Percentiles rank a stretch among this genome's conserved stretches.
phyloP scores from a whole-genome alignment of 2,329 filamentous ascomycete species.

The Ceratocystis diversiconidia region DNA sequence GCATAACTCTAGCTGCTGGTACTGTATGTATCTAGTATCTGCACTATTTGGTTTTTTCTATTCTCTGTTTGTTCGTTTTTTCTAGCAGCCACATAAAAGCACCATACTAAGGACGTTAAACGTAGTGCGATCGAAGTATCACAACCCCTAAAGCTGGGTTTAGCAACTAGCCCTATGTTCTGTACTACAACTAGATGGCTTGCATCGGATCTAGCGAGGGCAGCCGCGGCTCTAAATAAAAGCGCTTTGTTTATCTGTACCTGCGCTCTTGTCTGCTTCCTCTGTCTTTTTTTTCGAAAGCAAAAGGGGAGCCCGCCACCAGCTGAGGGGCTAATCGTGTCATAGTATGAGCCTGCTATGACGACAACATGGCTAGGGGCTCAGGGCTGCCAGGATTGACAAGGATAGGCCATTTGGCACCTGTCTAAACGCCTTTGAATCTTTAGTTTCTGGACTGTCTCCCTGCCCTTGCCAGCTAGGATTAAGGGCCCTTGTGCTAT shows the following conservation, averaged over 20 bases:
- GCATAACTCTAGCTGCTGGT: background rate
- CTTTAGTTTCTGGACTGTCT: background rate
- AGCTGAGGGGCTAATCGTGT: no score
- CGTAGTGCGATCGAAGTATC: background rate
- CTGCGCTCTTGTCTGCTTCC: no score
- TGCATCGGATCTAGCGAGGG: background rate
- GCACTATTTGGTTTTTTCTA: background rate
- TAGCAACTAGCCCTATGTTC: background rate
- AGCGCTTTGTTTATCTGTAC: no score
- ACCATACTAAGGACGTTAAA: background rate
- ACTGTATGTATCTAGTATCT: slow-evolving; percentile 1
- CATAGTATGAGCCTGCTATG: background rate
- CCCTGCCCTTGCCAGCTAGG: background rate
- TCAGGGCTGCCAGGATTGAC: background rate
- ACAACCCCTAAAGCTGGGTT: background rate
- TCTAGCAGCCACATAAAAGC: background rate
- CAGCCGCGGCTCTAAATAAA: background rate
- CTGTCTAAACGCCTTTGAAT: background rate
- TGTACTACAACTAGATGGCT: background rate
- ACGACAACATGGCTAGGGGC: background rate
- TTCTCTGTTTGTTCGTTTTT: background rate
- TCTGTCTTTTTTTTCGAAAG: background rate
- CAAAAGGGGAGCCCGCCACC: background rate
- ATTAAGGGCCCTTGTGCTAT: background rate
- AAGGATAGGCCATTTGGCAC: background rate